Evolutionary conservation across 2,329 filamentous ascomycete species (phyloP), one percentile per base, ranked within the genome.

Genomic region (Reticulascus tulasneorum): DNA sequence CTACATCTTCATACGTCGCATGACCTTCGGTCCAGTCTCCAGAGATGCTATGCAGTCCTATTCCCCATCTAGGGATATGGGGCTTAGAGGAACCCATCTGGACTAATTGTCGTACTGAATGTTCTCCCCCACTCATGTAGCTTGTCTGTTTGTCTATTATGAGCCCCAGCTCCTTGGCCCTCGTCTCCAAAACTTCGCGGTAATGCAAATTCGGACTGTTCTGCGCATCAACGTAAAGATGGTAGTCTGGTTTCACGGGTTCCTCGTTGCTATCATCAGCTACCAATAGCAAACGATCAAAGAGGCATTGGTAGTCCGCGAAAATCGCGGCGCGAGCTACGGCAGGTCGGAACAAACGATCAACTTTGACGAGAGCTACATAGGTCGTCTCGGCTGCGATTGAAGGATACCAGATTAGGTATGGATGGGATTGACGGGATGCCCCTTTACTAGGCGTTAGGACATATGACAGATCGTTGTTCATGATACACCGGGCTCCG

Each of bases 401-500:
- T 13, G n/a, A 13, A 22, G 33, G 33, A 23, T 35, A 35, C 33
- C 33, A 35, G 16, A 35, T 35, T 12, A 35, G 33, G 12, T n/a
- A 26, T 8, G 24, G 24, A 1, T 25, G 18, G 19, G 19, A n/a
- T n/a, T n/a, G n/a, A n/a, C n/a, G n/a, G n/a, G n/a, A n/a, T n/a
- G n/a, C n/a, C n/a, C n/a, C 33, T n/a, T 21, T 20, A 4, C 29
- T 22, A 5, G 18, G 33, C 6, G 24, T 28, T 9, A 35, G 24
- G n/a, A 35, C 23, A 21, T 35, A 35, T 13, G 33, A 35, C 6
- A 35, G 25, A 7, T 35, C 25, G 25, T 35, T 35, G 25, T 35
- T 29, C 33, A 35, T 29, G 19, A 29, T 28, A 18, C 25, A 19
- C 15, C 33, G 18, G 13, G 25, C 33, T 21, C 15, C 28, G n/a